Evolutionary conservation across 2,329 filamentous ascomycete genomes (phyloP), one percentile per base, ranked within the genome.

Genomic region (Beauveria bassiana): DNA sequence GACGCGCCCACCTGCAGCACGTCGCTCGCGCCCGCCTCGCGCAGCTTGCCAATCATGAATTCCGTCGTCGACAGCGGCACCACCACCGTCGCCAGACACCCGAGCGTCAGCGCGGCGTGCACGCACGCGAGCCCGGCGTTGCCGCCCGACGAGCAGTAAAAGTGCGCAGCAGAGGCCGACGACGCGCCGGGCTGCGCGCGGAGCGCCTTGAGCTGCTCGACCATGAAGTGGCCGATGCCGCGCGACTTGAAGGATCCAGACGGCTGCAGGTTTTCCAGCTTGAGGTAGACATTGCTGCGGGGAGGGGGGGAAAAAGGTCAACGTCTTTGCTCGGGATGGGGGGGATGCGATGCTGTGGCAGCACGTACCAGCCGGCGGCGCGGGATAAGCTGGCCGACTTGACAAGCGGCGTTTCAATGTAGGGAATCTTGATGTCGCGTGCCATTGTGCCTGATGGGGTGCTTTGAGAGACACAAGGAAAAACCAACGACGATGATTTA

Each of bases 241-340:
- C 84, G 81, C 49, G 89, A 92, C 74, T 95, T 93, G 84, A 95
- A 96, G 18, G 89, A 92, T 65, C 89, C 89, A 8, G 87, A 88
- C 8, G 90, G 91, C 72, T 96, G 91, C 62, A 90, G 80, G 69
- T 87, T 89, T 68, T 95, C 90, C 62, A 93, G 84, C 73, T 95
- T 95, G 69, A 95, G 85, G 72, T 88, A 90, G 75, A 95, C 84
- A 76, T 88, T 86, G 78, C 89, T 80, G 64, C 34, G 34, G 2
- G 62, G 63, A 52, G 60, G 22, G 22, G 22, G 22, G 2, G 2
- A 22, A 22, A 61, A 62, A 5, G 31, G 46, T 52, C 26, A 58
- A 28, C 47, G 4, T 20, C 8, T 16, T 20, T n/a, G 7, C 26
- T 3, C 5, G 6, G 20, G 14, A 12, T n/a, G 14, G 51, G 59